Evolutionary conservation across 2,329 filamentous ascomycete species (phyloP).

Genomic region (Emmonsiellopsis sp.): DNA sequence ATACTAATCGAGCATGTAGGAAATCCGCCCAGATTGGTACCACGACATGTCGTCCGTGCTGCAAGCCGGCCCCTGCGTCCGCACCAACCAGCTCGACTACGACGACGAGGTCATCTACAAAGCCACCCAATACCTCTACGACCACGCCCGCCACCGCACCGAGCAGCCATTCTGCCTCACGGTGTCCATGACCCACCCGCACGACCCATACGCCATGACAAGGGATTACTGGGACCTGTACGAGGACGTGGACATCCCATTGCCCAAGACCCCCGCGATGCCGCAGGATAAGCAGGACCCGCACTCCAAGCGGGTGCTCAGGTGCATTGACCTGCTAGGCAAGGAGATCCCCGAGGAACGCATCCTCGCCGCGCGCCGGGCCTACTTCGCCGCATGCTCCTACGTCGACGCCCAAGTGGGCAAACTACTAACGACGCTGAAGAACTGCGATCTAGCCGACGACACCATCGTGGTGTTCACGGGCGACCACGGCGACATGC

Average conservation of each 20-base stretch:
- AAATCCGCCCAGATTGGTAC: slow-evolving; percentile 75
- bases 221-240: slow-evolving; percentile 91
- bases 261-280: slow-evolving; percentile 64
- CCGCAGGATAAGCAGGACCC: slow-evolving; percentile 73
- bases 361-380: slow-evolving; percentile 72
- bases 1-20: slow-evolving; percentile 15
- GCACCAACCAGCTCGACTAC: slow-evolving; percentile 91
- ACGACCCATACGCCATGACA: slow-evolving; percentile 91
- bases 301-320: slow-evolving; percentile 77
- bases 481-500: slow-evolving; percentile 92
- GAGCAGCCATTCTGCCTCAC: slow-evolving; percentile 78
- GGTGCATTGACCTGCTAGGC: slow-evolving; percentile 79
- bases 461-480: slow-evolving; percentile 89
- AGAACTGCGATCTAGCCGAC: slow-evolving; percentile 68
- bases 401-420: slow-evolving; percentile 93
- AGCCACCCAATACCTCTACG: slow-evolving; percentile 80
- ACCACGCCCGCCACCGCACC: slow-evolving; percentile 73
- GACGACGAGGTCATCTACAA: slow-evolving; percentile 95
- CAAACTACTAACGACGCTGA: slow-evolving; percentile 65
- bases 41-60: slow-evolving; percentile 92
- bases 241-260: slow-evolving; percentile 74
- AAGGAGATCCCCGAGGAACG: slow-evolving; percentile 76
- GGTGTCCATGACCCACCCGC: slow-evolving; percentile 86
- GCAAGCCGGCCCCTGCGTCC: slow-evolving; percentile 77
- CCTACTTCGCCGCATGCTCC: slow-evolving; percentile 87